Evolutionary conservation across 2,329 filamentous ascomycete genomes (phyloP).

Genomic region (Penicillium glabrum): DNA sequence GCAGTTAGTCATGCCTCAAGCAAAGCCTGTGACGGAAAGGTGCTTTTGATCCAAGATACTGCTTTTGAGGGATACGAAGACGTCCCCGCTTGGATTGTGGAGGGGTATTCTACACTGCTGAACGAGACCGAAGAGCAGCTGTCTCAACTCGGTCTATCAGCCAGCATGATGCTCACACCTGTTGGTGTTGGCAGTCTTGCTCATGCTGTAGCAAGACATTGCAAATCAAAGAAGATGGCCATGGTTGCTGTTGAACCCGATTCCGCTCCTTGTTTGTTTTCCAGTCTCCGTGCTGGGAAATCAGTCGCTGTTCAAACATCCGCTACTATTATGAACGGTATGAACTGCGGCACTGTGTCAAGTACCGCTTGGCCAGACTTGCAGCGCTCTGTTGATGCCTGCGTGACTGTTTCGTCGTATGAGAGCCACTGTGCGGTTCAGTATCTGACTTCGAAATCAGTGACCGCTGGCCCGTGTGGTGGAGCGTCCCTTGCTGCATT

Average conservation of each 20-base stretch:
- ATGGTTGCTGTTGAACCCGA: slow-evolving; percentile 72
- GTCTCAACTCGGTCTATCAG: slow-evolving; percentile 36
- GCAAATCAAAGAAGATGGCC: slow-evolving; percentile 49
- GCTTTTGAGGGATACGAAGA: slow-evolving; percentile 66
- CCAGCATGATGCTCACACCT: slow-evolving; percentile 60
- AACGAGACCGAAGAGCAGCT: slow-evolving; percentile 66
- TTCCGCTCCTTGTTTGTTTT: slow-evolving; percentile 56
- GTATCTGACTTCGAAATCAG: slow-evolving; percentile 50
- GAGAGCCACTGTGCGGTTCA: slow-evolving; percentile 62
- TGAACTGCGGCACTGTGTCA: slow-evolving; percentile 71
- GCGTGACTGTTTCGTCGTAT: slow-evolving; percentile 59
- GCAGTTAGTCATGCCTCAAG: slow-evolving; percentile 54
- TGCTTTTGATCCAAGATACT: slow-evolving; percentile 67
- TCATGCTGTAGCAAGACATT: slow-evolving; percentile 67
- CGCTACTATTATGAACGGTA: slow-evolving; percentile 70
- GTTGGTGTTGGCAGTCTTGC: slow-evolving; percentile 73
- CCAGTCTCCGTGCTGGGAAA: slow-evolving; percentile 50
- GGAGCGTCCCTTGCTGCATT: slow-evolving; percentile 58
- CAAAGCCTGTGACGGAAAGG: slow-evolving; percentile 38
- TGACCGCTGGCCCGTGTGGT: slow-evolving; percentile 64
- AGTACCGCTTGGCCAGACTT: slow-evolving; percentile 64
- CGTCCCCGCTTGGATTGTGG: slow-evolving; percentile 71
- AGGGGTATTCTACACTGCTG: slow-evolving; percentile 75
- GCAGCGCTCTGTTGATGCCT: slow-evolving; percentile 58
- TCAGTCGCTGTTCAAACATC: slow-evolving; percentile 54